phyloP scores from a whole-genome alignment of 1,284 basidiomycete species.

The Agroathelia rolfsii region DNA sequence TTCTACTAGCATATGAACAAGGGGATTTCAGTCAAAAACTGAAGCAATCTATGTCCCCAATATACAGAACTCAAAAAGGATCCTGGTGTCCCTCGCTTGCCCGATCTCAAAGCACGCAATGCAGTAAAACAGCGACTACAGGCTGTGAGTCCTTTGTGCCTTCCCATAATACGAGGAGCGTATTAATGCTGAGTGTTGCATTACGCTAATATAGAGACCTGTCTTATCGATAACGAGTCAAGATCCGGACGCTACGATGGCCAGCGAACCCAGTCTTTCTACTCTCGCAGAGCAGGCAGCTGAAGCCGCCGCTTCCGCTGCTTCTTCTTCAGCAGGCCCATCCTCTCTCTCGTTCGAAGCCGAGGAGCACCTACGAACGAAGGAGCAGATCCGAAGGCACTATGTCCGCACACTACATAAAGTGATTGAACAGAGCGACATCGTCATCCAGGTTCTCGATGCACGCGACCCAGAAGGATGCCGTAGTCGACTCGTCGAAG shows the following conservation, averaged over 20 bases:
- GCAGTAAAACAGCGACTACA: constrained; percentile 39
- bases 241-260: constrained; percentile 59
- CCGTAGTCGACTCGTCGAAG: constrained; percentile 78
- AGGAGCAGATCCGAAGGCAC: constrained; percentile 58
- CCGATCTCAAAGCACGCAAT: constrained; percentile 54
- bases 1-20: no score
- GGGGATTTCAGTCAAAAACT: no score
- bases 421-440: constrained; percentile 90
- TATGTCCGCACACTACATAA: constrained; percentile 76
- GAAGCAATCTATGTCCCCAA: no score
- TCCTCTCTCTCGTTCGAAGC: constrained; percentile 15
- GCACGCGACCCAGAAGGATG: constrained; percentile 90
- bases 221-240: constrained; percentile 13
- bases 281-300: constrained; percentile 42
- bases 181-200: no score
- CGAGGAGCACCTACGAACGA: constrained; percentile 36
- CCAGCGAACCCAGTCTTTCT: constrained; percentile 59
- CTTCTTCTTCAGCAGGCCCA: constrained; percentile 19
- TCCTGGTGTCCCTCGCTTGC: constrained; percentile 70
- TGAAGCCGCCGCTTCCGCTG: constrained; percentile 22
- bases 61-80: constrained; percentile 69
- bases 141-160: constrained; percentile 19
- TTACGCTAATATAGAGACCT: constrained; percentile 2
- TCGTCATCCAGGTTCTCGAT: constrained; percentile 82
- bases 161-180: constrained; percentile 4